These are phyloP conservation scores for Trichophaea hybrida DNA, from an alignment of 2,329 filamentous ascomycete species.

Conservation along the genomic window DNA sequence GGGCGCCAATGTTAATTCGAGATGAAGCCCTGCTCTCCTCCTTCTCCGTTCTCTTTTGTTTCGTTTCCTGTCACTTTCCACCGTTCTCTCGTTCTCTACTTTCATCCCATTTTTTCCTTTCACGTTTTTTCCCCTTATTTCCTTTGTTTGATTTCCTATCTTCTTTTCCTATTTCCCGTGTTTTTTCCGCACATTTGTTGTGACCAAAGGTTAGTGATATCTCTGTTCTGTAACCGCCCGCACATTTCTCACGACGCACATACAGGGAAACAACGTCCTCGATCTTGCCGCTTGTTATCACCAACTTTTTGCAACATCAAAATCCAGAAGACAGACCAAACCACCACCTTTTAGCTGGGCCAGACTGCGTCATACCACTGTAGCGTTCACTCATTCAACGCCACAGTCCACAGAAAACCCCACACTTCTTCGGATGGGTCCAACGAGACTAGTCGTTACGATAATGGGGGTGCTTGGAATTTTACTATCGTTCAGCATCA, in stretches of 20 bases:
- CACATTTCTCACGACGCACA: background rate
- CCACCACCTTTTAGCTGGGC: background rate
- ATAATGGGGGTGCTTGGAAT: too few species aligned
- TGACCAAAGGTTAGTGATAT: background rate
- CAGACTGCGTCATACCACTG: background rate
- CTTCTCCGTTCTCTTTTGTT: background rate
- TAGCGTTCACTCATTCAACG: background rate
- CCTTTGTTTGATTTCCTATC: slow-evolving; percentile 1
- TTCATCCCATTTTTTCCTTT: background rate
- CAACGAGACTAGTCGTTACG: too few species aligned
- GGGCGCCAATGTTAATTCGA: background rate
- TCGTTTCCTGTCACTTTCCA: background rate
- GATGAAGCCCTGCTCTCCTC: background rate
- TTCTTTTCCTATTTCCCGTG: background rate
- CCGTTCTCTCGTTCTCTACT: background rate
- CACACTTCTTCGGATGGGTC: too few species aligned
- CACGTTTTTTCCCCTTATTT: slow-evolving; percentile 2
- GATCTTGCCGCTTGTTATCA: background rate
- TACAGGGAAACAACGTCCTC: background rate
- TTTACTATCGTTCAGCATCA: too few species aligned
- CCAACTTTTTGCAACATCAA: background rate
- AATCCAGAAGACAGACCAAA: background rate
- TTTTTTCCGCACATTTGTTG: slow-evolving; percentile 3
- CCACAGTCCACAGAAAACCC: background rate
- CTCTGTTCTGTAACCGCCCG: slow-evolving; percentile 4